Conservation (phyloP, 345 rosid genomes). For the Rhodamnia argentea region DNA sequence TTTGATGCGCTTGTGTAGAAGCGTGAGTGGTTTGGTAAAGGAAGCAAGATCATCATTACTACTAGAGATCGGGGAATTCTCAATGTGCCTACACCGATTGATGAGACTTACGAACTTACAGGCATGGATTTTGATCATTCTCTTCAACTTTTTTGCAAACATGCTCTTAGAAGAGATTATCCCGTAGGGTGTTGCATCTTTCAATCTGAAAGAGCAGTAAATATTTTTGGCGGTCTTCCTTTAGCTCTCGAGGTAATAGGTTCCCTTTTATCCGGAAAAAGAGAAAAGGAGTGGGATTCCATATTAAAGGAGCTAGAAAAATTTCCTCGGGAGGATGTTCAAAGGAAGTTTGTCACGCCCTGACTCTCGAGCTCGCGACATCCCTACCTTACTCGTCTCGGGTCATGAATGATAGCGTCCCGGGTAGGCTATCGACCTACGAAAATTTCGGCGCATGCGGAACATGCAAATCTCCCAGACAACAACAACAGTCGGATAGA, state of each 20-base stretch:
- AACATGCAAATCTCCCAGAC: no score
- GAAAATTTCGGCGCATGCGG: no score
- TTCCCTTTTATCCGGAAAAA: no score
- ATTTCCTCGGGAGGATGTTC: no score
- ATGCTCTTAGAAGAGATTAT: background rate
- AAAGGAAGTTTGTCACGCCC: no score
- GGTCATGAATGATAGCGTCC: no score
- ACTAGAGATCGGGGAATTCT: background rate
- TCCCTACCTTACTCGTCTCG: no score
- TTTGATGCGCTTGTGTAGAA: background rate
- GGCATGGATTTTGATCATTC: background rate
- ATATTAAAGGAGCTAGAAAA: no score
- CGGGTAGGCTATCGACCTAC: no score
- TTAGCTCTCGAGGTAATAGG: background rate
- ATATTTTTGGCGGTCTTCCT: background rate
- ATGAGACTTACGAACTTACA: background rate
- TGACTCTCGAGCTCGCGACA: no score
- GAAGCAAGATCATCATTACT: background rate
- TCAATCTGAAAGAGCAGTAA: background rate
- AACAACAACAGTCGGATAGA: no score
- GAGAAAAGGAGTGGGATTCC: no score
- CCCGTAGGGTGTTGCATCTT: background rate
- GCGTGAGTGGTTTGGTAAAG: background rate
- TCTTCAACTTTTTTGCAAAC: background rate
- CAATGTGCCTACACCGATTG: background rate